Evolutionary conservation across 176 grass and related monocot species (phyloP).

Genomic region (Eleusine coracana): DNA sequence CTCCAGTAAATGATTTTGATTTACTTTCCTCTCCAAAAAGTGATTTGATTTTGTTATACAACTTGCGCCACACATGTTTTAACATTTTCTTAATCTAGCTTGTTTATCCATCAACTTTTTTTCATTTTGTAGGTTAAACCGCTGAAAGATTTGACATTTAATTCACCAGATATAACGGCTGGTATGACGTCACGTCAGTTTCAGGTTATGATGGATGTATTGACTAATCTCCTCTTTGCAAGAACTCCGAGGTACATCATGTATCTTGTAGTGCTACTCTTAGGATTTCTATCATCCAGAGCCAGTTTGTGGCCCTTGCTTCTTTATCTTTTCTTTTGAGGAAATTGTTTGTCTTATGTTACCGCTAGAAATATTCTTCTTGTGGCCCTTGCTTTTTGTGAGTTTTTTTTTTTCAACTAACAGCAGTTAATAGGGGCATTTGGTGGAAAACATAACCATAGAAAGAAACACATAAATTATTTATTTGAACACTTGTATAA

Average conservation of each 20-base stretch:
- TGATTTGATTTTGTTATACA: conserved; percentile 31
- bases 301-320: conserved; percentile 7
- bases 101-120: conserved; percentile 38
- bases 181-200: conserved; percentile 98
- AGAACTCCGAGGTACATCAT: conserved; percentile 71
- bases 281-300: conserved; percentile 37
- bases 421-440: not conserved
- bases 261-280: conserved; percentile 38
- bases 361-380: conserved; percentile 8
- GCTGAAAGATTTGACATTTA: conserved; percentile 91
- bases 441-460: conserved; percentile 4
- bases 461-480: not conserved
- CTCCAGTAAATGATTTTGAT: conserved; percentile 6
- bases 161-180: conserved; percentile 91
- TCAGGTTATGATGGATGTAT: conserved; percentile 96
- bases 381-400: not conserved
- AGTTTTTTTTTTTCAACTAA: not conserved
- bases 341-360: not conserved
- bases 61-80: conserved; percentile 31
- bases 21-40: not conserved
- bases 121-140: conserved; percentile 80
- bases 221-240: conserved; percentile 96
- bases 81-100: conserved; percentile 27
- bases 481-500: too few species aligned
- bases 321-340: not conserved